Conservation (phyloP, 2,329 filamentous ascomycete genomes). For the Apiospora aurea region DNA sequence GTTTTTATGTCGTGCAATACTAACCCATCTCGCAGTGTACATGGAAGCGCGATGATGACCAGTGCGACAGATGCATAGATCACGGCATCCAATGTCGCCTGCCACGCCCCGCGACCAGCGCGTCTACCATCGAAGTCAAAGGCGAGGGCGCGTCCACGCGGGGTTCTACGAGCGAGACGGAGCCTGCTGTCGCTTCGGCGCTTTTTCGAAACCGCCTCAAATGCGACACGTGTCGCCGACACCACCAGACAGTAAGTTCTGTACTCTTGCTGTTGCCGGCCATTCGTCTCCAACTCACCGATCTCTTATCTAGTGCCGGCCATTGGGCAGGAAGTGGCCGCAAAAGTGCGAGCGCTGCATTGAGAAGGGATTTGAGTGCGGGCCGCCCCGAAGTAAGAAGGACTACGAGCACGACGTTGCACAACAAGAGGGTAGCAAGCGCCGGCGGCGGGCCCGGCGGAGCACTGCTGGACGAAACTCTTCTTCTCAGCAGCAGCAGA, state of each 20-base stretch:
- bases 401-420: constrained; percentile 17
- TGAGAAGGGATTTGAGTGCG: constrained; percentile 25
- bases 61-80: constrained; percentile 4
- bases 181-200: not conserved
- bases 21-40: not conserved
- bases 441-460: not conserved
- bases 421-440: not conserved
- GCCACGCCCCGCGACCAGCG: not conserved
- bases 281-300: not conserved
- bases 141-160: not conserved
- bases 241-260: constrained; percentile 9
- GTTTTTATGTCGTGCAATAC: not conserved
- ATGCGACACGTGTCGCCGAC: constrained; percentile 15
- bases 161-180: not conserved
- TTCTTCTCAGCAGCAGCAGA: not conserved
- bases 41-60: constrained; percentile 1
- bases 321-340: constrained; percentile 26
- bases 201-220: not conserved
- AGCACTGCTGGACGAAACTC: not conserved
- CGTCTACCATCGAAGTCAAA: not conserved
- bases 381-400: constrained; percentile 25
- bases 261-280: too few relatives aligned
- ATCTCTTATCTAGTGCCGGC: constrained; percentile 24
- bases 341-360: constrained; percentile 27
- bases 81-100: constrained; percentile 6